Evolutionary conservation across 192 early-diverging fungal genomes (phyloP).

Genomic region (Rhizophagus clarus): DNA sequence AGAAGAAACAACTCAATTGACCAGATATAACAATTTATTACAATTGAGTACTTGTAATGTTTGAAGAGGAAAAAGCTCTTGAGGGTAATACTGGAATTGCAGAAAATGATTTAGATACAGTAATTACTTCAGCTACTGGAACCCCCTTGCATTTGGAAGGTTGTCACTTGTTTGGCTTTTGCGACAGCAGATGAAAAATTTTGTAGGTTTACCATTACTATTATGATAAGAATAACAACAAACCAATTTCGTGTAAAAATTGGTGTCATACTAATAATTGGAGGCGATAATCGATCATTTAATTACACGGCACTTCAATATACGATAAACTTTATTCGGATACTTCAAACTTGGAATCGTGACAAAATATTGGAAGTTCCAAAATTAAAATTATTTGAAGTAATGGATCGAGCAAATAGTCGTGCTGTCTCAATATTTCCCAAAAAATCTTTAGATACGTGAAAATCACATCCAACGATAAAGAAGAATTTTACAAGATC

Average conservation of each 20-base stretch:
- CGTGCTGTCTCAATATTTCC: neutral
- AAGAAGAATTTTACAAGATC: neutral
- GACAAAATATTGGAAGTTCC: neutral
- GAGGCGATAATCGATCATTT: neutral
- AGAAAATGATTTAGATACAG: neutral
- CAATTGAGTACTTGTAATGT: conserved; percentile 13
- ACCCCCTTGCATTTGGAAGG: neutral
- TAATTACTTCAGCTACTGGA: neutral
- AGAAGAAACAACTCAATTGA: neutral
- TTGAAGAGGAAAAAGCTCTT: neutral
- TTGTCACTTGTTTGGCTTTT: conserved; percentile 1
- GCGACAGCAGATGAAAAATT: neutral
- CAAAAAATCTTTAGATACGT: neutral
- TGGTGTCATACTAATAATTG: too few species aligned
- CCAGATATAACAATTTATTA: conserved; percentile 14
- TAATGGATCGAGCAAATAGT: neutral
- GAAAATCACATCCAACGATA: neutral
- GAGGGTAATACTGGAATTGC: neutral
- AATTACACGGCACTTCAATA: neutral
- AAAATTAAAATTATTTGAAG: conserved; percentile 1
- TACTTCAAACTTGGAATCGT: too few species aligned
- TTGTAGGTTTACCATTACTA: neutral
- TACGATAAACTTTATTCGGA: conserved; percentile 6
- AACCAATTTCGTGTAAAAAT: too few species aligned
- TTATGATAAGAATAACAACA: too few species aligned